These are phyloP conservation scores for Cercospora berteroae DNA, from an alignment of 2,329 filamentous ascomycete species.

Conservation along the genomic window DNA sequence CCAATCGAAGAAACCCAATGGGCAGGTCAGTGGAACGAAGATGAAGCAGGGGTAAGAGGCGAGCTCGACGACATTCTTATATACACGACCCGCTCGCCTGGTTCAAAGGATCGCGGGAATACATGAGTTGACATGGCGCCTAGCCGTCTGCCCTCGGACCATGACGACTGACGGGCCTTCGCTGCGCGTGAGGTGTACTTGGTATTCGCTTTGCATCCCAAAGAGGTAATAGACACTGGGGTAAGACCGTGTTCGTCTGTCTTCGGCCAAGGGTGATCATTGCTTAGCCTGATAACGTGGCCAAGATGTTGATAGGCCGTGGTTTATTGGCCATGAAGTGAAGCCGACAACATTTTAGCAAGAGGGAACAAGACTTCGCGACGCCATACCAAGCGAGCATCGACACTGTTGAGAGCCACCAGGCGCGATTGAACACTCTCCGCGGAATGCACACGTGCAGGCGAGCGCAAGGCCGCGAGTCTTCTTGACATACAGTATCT, in stretches of 20 bases:
- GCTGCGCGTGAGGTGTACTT: not conserved
- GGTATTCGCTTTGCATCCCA: not conserved
- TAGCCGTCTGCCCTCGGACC: not conserved
- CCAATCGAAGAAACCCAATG: not conserved
- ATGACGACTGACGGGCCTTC: not conserved
- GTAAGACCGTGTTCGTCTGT: not conserved
- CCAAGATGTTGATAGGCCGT: not conserved
- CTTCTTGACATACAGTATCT: not conserved
- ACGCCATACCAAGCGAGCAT: not conserved
- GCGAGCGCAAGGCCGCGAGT: not conserved
- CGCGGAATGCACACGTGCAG: not conserved
- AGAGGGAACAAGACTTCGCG: not conserved
- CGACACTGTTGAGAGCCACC: not conserved
- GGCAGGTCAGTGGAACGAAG: not conserved
- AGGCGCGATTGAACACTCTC: not conserved
- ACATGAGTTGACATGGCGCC: not conserved
- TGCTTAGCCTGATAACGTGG: slow-evolving; percentile 10
- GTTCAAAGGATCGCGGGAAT: not conserved
- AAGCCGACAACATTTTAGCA: not conserved
- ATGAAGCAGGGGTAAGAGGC: not conserved
- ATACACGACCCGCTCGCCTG: not conserved
- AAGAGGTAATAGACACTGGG: not conserved
- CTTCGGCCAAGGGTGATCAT: not conserved
- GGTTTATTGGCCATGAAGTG: not conserved
- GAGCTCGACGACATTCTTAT: not conserved